Conservation (phyloP, 305 asterid species). For the Fraxinus baroniana region DNA sequence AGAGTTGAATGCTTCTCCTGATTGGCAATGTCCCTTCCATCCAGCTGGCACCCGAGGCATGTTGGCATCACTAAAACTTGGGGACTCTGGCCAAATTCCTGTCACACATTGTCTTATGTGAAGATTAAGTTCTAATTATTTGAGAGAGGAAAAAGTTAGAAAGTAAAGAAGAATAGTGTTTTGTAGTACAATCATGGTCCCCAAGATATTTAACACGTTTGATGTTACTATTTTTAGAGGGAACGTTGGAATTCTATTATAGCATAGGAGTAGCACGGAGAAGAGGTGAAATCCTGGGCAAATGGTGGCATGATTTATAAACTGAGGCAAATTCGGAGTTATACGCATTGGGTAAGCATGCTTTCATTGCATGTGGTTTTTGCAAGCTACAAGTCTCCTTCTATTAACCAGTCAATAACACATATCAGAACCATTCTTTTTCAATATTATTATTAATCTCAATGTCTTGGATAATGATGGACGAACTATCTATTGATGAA, state of each 20-base stretch:
- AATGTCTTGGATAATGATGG: not conserved
- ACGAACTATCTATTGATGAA: too few species aligned
- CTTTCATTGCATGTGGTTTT: not conserved
- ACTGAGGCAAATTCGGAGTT: not conserved
- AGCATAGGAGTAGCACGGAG: not conserved
- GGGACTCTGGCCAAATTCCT: conserved; percentile 96
- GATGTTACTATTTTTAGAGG: not conserved
- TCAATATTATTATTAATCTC: not conserved
- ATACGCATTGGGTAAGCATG: not conserved
- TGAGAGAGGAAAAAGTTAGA: not conserved
- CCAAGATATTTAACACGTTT: conserved; percentile 9
- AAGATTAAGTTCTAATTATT: conserved; percentile 6
- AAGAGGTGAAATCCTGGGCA: not conserved
- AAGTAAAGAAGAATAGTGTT: conserved; percentile 4
- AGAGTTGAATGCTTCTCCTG: conserved; percentile 78
- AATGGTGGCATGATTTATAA: too few species aligned
- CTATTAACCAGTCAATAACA: not conserved
- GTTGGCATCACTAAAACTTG: conserved; percentile 65
- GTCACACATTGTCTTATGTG: conserved; percentile 20
- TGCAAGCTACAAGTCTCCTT: not conserved
- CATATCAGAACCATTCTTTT: not conserved
- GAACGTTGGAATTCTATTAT: conserved; percentile 8
- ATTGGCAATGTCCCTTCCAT: conserved; percentile 85
- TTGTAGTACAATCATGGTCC: conserved; percentile 1
- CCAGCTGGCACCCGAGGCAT: conserved; percentile 86